Evolutionary conservation across 176 grass and related monocot genomes (phyloP), one percentile per base, ranked within the genome.

Genomic region (Thinopyrum elongatum): DNA sequence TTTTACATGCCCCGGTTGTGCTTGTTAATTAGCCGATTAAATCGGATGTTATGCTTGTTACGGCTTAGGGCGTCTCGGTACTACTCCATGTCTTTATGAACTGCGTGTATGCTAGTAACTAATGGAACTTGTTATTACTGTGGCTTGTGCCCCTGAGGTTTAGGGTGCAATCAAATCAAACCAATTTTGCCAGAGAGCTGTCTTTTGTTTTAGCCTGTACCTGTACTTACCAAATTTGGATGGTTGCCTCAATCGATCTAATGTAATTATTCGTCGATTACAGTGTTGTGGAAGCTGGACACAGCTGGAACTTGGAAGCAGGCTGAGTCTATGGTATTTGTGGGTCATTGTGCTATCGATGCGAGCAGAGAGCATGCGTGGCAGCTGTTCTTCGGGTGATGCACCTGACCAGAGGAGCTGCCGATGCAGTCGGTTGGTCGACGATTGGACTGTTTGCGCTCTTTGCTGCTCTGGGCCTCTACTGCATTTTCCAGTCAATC

Each of bases 331-430:
- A 87, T 82, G 88, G 87, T 92, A 74, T 85, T 81, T 70, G 90
- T 35, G 88, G 83, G 77, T 74, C 88, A 92, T 88, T 88, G 86
- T 90, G 90, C 88, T 90, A 38, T 92, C 86, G 27, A 92, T 92
- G 86, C 94, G 83, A 90, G 92, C 84, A 82, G 91, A 92, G 93
- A 98, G 96, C 88, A 98, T 98, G 96, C 91, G 93, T 92, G 91
- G 87, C 88, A 93, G 86, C 91, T 81, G 89, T 92, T 53, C 90
- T 90, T 92, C 88, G 87, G 94, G 90, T 95, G 90, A 98, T 98
- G 96, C 93, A 90, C 95, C 90, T 87, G 93, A 93, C 87, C 92
- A 94, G 86, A 89, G 80, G 82, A 88, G 88, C 84, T 88, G 86
- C 93, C 92, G 96, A 98, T 91, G 79, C 86, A 83, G 90, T 98